A percentile compares a stretch with the other conserved stretches of the same genome.
Conservation (phyloP, 805 yeast genomes). For the Starmerella bacillaris region DNA sequence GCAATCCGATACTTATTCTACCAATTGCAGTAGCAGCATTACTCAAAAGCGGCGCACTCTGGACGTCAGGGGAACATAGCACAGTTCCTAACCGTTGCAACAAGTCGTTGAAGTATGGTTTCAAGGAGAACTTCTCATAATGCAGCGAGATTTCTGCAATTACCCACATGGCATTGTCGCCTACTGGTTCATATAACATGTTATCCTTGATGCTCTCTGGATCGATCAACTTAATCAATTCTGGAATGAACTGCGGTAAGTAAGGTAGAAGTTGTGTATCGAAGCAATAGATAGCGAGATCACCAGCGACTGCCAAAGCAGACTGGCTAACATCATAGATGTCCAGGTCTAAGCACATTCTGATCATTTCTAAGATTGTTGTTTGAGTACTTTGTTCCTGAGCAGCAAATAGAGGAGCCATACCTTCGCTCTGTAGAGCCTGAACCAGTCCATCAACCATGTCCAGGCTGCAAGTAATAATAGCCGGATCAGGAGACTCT, state of each 20-base stretch:
- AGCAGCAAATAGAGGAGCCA: conserved; percentile 12
- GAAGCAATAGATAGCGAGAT: conserved; percentile 49
- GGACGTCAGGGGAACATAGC: conserved; percentile 39
- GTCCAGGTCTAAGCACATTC: conserved; percentile 34
- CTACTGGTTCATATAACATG: conserved; percentile 39
- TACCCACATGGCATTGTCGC: conserved; percentile 87
- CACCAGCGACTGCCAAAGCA: conserved; percentile 80
- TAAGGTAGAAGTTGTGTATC: conserved; percentile 24
- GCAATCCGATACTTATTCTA: conserved; percentile 50
- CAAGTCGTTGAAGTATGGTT: conserved; percentile 37
- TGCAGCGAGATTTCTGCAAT: conserved; percentile 70
- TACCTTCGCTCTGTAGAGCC: conserved; percentile 33
- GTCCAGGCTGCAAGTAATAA: conserved; percentile 74
- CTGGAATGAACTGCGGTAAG: conserved; percentile 22
- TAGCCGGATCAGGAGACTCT: conserved; percentile 71
- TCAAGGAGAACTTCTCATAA: conserved; percentile 24
- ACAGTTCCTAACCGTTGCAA: conserved; percentile 41
- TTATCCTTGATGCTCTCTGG: conserved; percentile 29
- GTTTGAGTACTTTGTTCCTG: conserved; percentile 25
- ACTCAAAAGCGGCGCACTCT: conserved; percentile 39
- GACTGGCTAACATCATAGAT: conserved; percentile 81
- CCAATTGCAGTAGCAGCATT: conserved; percentile 85
- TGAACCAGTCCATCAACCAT: conserved; percentile 83
- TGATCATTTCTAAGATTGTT: conserved; percentile 39
- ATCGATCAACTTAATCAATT: conserved; percentile 41